A percentile compares a stretch with the other conserved stretches of the same genome.
phyloP scores from a whole-genome alignment of 1,284 basidiomycete genomes.

The Heterobasidion irregulare region DNA sequence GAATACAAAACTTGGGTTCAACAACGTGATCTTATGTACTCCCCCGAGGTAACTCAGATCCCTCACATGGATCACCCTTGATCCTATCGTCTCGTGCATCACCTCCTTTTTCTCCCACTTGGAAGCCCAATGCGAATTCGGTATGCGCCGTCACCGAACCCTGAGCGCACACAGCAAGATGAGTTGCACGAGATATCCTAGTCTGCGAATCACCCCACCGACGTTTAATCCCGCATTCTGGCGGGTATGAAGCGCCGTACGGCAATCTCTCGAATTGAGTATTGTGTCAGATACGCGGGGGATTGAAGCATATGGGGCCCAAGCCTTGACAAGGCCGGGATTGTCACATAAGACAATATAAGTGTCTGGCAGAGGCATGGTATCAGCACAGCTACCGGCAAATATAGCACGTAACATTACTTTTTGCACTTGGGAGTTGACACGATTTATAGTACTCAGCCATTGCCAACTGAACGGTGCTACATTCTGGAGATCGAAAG shows the following conservation, averaged over 20 bases:
- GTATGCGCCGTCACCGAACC: not conserved
- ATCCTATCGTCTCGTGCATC: not conserved
- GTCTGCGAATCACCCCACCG: not conserved
- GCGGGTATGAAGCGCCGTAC: constrained; percentile 86
- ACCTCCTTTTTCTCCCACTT: too few species aligned
- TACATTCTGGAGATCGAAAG: constrained; percentile 52
- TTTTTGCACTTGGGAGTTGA: constrained; percentile 97
- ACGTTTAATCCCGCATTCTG: constrained; percentile 74
- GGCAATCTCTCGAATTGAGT: constrained; percentile 80
- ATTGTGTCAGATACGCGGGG: constrained; percentile 65
- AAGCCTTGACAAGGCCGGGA: constrained; percentile 62
- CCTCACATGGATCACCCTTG: not conserved
- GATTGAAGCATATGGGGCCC: constrained; percentile 45
- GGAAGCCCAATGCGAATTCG: not conserved
- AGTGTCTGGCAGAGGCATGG: constrained; percentile 55
- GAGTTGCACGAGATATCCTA: not conserved
- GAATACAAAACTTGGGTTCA: not conserved
- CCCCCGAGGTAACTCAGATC: too few species aligned
- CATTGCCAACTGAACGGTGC: constrained; percentile 88
- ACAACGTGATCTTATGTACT: not conserved
- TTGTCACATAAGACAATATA: constrained; percentile 84
- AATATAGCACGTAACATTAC: constrained; percentile 27
- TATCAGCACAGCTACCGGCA: constrained; percentile 3
- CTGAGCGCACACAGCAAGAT: too few species aligned
- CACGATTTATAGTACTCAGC: constrained; percentile 95